Evolutionary conservation across 2,329 filamentous ascomycete genomes (phyloP).

Genomic region (Ascomycota sp.): DNA sequence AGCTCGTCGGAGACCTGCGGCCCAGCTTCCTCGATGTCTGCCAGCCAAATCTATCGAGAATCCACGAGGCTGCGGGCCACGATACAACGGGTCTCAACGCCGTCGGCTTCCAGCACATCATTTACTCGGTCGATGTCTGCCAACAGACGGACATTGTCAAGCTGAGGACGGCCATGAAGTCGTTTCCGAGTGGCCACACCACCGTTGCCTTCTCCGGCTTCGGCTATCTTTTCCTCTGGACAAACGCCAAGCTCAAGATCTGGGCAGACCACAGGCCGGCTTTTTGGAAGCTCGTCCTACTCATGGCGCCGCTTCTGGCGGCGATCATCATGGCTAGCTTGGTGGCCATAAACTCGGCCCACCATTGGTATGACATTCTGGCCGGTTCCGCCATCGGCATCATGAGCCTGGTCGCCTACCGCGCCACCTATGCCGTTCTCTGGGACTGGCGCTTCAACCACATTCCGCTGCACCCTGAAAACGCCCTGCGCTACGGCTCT

Average conservation of each 20-base stretch:
- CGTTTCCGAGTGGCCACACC: constrained; percentile 49
- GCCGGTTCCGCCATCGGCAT: constrained; percentile 43
- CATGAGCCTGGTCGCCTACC: constrained; percentile 41
- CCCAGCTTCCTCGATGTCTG: constrained; percentile 46
- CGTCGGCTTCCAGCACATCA: constrained; percentile 34
- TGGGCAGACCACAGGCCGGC: constrained; percentile 44
- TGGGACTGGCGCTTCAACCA: constrained; percentile 53
- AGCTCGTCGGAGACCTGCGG: constrained; percentile 41
- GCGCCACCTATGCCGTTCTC: constrained; percentile 45
- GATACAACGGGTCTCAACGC: constrained; percentile 18
- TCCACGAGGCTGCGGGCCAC: constrained; percentile 8
- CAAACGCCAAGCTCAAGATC: constrained; percentile 54
- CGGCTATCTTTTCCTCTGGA: constrained; percentile 43
- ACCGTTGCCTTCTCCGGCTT: constrained; percentile 43
- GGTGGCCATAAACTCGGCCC: constrained; percentile 42
- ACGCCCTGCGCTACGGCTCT: constrained; percentile 3
- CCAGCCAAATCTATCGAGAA: constrained; percentile 31
- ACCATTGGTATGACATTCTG: constrained; percentile 51
- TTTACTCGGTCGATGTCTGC: constrained; percentile 45
- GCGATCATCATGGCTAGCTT: constrained; percentile 39
- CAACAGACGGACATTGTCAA: constrained; percentile 28
- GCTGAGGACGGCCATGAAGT: constrained; percentile 41
- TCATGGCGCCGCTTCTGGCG: constrained; percentile 37
- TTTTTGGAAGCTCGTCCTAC: constrained; percentile 43
- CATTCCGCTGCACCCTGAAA: constrained; percentile 32